Evolutionary conservation across 2,329 filamentous ascomycete species (phyloP).

Genomic region (Ophiostoma himal-ulmi): DNA sequence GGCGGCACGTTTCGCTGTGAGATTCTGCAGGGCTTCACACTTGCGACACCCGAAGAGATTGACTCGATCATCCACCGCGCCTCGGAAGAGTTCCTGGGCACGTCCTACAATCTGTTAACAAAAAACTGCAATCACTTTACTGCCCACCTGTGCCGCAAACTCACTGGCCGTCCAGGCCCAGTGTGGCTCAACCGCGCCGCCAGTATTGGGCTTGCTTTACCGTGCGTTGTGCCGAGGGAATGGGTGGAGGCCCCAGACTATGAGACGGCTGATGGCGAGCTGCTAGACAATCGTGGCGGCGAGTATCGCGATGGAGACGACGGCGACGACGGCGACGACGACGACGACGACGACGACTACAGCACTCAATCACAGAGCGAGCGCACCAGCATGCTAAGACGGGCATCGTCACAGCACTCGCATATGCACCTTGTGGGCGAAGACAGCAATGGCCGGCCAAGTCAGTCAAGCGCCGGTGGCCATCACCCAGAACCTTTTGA

Average conservation of each 20-base stretch:
- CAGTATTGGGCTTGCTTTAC: conserved; percentile 72
- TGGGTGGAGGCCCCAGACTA: conserved; percentile 77
- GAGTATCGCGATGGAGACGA: conserved; percentile 47
- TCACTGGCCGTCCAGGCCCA: conserved; percentile 66
- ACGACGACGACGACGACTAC: conserved; percentile 53
- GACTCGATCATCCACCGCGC: conserved; percentile 62
- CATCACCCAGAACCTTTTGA: conserved; percentile 19
- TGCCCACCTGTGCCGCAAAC: conserved; percentile 63
- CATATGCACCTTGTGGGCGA: conserved; percentile 28
- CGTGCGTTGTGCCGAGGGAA: conserved; percentile 74
- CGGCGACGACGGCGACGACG: conserved; percentile 42
- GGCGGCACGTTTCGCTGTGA: conserved; percentile 70
- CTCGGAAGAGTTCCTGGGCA: conserved; percentile 67
- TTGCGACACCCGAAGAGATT: conserved; percentile 63
- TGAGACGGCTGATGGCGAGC: conserved; percentile 64
- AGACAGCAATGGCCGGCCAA: conserved; percentile 21
- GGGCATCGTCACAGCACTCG: conserved; percentile 31
- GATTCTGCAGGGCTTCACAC: conserved; percentile 73
- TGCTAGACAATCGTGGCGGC: conserved; percentile 52
- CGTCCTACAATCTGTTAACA: conserved; percentile 72
- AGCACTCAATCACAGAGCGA: conserved; percentile 23
- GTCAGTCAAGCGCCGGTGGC: neutral
- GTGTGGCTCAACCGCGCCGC: conserved; percentile 77
- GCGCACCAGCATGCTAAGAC: conserved; percentile 32
- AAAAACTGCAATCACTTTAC: conserved; percentile 90